These are phyloP conservation scores for Plantago major DNA, from an alignment of 257 asterid species.

Conservation along the genomic window DNA sequence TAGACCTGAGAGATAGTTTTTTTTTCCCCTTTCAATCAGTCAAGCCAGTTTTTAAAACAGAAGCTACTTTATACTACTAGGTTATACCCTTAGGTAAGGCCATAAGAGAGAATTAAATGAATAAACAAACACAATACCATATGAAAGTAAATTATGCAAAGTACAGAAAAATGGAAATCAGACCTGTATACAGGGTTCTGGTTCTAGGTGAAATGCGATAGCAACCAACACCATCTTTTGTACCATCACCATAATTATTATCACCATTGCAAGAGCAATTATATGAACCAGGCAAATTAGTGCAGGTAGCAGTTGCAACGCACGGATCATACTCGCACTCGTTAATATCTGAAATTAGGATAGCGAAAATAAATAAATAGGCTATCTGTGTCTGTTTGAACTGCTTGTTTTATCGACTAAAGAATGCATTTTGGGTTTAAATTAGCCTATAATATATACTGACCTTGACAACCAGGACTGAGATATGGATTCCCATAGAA, in stretches of 20 bases:
- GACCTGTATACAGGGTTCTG: conserved; percentile 7
- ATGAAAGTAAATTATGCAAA: neutral
- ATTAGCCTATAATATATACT: neutral
- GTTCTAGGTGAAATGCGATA: neutral
- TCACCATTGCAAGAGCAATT: conserved; percentile 8
- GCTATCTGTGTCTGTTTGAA: neutral
- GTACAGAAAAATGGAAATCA: neutral
- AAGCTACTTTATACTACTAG: neutral
- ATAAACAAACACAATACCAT: neutral
- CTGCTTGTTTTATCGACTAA: neutral
- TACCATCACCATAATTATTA: conserved; percentile 10
- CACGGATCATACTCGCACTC: conserved; percentile 7
- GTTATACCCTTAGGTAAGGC: neutral
- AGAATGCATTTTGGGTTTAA: neutral
- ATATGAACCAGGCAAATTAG: conserved; percentile 10
- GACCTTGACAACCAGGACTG: conserved; percentile 39
- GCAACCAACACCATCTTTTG: conserved; percentile 1
- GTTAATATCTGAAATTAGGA: conserved; percentile 4
- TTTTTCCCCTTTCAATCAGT: neutral
- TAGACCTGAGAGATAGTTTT: neutral
- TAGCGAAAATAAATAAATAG: neutral
- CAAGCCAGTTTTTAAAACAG: neutral
- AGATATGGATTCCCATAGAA: conserved; percentile 37
- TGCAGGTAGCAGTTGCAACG: neutral
- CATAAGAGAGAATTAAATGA: neutral